Conservation (phyloP, 805 yeast genomes). For the Teunomyces tritomae region DNA sequence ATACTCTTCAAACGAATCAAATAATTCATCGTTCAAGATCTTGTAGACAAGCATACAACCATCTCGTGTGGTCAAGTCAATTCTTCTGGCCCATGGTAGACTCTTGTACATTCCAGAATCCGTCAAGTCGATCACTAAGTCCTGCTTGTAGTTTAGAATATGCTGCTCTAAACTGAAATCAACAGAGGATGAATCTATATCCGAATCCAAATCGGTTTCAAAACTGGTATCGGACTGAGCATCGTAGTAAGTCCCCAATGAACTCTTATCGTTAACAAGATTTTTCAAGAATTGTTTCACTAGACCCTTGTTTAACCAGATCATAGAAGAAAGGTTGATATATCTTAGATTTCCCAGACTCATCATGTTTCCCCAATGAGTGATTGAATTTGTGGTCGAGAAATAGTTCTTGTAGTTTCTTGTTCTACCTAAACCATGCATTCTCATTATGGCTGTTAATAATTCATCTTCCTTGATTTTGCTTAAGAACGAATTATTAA, state of each 20-base stretch:
- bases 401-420: neutral
- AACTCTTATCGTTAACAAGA: constrained; percentile 16
- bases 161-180: neutral
- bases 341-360: constrained; percentile 24
- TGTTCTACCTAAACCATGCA: constrained; percentile 21
- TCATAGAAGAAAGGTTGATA: constrained; percentile 43
- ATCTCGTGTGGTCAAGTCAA: constrained; percentile 22
- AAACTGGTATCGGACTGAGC: neutral
- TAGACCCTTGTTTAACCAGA: constrained; percentile 45
- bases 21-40: constrained; percentile 30
- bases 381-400: neutral
- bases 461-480: constrained; percentile 34
- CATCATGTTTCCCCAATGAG: neutral
- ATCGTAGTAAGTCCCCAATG: neutral
- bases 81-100: constrained; percentile 43
- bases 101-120: constrained; percentile 50
- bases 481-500: constrained; percentile 29
- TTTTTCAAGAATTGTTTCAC: constrained; percentile 34
- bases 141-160: constrained; percentile 10
- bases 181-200: neutral
- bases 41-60: constrained; percentile 27
- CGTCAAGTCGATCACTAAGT: constrained; percentile 37
- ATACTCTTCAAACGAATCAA: constrained; percentile 28
- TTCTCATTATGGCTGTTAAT: constrained; percentile 21
- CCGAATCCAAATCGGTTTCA: neutral